Percentiles rank a stretch among this genome's conserved stretches.
Conservation (phyloP, 768 basidiomycete species). For the Mycena venus region DNA sequence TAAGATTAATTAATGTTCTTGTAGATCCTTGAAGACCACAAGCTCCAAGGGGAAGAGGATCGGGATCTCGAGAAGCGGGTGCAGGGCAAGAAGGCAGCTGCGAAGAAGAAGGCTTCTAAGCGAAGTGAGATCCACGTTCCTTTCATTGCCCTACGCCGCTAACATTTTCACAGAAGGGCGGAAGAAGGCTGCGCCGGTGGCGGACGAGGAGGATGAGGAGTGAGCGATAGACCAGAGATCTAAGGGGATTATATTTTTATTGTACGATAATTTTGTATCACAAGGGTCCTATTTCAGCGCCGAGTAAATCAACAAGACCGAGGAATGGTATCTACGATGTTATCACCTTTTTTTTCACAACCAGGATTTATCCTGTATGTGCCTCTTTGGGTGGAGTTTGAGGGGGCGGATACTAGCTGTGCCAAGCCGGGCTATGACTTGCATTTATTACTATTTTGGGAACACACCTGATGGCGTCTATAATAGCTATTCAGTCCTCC, state of each 20-base stretch:
- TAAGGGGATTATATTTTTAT: not conserved
- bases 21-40: conserved; percentile 88
- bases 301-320: no score
- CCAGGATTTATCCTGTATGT: no score
- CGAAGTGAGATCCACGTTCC: conserved; percentile 46
- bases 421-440: no score
- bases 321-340: no score
- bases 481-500: no score
- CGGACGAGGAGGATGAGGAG: conserved; percentile 33
- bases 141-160: not conserved
- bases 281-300: not conserved
- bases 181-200: conserved; percentile 35
- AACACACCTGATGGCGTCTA: no score
- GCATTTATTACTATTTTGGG: no score
- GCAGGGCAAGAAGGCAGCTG: conserved; percentile 85
- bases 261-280: conserved; percentile 23
- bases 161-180: conserved; percentile 24
- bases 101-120: conserved; percentile 74
- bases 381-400: no score
- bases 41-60: conserved; percentile 90
- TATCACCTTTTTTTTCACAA: no score
- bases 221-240: not conserved
- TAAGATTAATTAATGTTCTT: not conserved
- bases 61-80: conserved; percentile 91
- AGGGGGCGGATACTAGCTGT: no score